Conservation (phyloP, 2,329 filamentous ascomycete species). For the Verticillium albo-atrum region DNA sequence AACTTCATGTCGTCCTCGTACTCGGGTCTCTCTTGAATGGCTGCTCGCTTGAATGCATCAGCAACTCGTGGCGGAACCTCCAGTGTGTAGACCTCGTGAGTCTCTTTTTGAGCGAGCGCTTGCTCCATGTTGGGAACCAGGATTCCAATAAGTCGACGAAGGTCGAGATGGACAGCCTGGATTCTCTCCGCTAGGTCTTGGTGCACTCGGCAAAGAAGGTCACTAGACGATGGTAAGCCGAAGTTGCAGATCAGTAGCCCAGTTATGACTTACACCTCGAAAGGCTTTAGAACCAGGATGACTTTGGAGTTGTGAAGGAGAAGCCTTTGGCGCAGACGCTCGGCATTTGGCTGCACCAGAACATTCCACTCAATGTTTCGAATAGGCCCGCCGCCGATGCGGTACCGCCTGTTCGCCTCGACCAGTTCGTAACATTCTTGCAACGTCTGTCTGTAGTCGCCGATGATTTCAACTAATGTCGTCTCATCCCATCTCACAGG, state of each 20-base stretch:
- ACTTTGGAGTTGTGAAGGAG: conserved; percentile 29
- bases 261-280: conserved; percentile 25
- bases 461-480: conserved; percentile 20
- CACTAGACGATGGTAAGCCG: conserved; percentile 12
- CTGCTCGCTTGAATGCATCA: conserved; percentile 8
- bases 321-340: conserved; percentile 24
- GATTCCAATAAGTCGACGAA: conserved; percentile 15
- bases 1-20: neutral
- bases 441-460: conserved; percentile 24
- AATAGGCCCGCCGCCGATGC: conserved; percentile 17
- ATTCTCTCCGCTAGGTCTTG: conserved; percentile 14
- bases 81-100: conserved; percentile 5
- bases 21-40: neutral
- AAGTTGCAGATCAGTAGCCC: neutral
- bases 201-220: conserved; percentile 23
- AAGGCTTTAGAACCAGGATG: conserved; percentile 26
- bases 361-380: conserved; percentile 31
- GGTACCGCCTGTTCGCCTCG: conserved; percentile 22
- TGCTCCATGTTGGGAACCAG: conserved; percentile 14
- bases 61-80: conserved; percentile 17
- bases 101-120: conserved; percentile 9
- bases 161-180: conserved; percentile 8
- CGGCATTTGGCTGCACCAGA: conserved; percentile 25
- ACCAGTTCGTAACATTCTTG: conserved; percentile 25
- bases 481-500: conserved; percentile 14